Evolutionary conservation across 2,329 filamentous ascomycete genomes (phyloP), one percentile per base, ranked within the genome.

Genomic region (Chaetomium sp.): DNA sequence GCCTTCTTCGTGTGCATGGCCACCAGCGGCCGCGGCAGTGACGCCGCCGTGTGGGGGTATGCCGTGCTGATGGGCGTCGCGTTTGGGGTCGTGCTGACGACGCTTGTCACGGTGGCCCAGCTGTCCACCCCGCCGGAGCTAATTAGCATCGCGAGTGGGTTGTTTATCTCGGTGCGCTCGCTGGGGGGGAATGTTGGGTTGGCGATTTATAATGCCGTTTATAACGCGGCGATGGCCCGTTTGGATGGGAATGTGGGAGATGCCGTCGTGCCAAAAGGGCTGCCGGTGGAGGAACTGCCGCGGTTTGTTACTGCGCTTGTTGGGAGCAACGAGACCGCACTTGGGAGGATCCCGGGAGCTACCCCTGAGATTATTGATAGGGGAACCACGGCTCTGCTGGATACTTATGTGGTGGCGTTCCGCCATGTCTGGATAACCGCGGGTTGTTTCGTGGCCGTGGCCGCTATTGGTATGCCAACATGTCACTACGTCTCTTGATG

Each of bases 121-220:
- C 71, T 80, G 3, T 77, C 73, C 25, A 50, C 42, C 25, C 42
- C 42, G 9, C 42, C 57, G 3, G 75, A 78, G 49, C 70, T 80
- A 7, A 78, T 80, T 27, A 65, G 69, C 10, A 64, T 68, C 6
- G 67, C 76, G 7, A 70, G 64, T 35, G 71, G 73, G 5, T 69
- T 80, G 16, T 72, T 79, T 38, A 78, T 79, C 45, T 72, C 74
- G 51, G 70, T 77, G 3, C 71, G 78, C 2, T 78, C 77, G 27
- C 75, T 85, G 7, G 82, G 83, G 4, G 79, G 79, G 55, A 81
- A 81, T 2, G 71, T 85, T 9, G 83, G 82, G 38, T 74, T 85
- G 16, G 83, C 82, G 5, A 76, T 83, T 47, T 71, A 71, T 64
- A 72, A 72, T 50, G 69, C 71, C 16, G 54, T 73, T 2, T 73